A percentile compares a stretch with the other conserved stretches of the same genome.
phyloP scores from a whole-genome alignment of 2,329 filamentous ascomycete species.

The Pochonia chlamydosporia region DNA sequence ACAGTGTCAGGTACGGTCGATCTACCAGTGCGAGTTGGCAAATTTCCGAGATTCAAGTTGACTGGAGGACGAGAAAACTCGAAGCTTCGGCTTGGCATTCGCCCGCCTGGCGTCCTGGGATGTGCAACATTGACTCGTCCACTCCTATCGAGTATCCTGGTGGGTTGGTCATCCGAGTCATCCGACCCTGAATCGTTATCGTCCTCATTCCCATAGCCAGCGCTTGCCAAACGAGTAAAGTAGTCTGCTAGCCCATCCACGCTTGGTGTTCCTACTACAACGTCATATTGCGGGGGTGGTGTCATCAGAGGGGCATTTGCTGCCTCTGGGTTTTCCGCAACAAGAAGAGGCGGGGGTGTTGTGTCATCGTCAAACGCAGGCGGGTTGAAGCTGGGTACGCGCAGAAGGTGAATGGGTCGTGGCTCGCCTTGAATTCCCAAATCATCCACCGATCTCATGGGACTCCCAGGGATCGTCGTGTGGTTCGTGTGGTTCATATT shows the following conservation, averaged over 20 bases:
- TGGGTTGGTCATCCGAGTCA: slow-evolving; percentile 36
- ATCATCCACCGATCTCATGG: slow-evolving; percentile 7
- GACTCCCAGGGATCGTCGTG: slow-evolving; percentile 14
- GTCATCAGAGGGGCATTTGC: slow-evolving; percentile 48
- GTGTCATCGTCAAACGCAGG: slow-evolving; percentile 77
- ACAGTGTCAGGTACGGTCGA: not conserved
- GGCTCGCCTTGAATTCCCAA: slow-evolving; percentile 25
- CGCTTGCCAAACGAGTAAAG: slow-evolving; percentile 72
- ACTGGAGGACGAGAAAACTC: slow-evolving; percentile 41
- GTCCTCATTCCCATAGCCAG: slow-evolving; percentile 42
- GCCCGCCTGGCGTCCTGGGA: slow-evolving; percentile 47
- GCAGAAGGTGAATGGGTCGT: slow-evolving; percentile 78
- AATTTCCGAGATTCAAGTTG: slow-evolving; percentile 5
- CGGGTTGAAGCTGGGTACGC: slow-evolving; percentile 80
- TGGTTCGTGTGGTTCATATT: slow-evolving; percentile 24
- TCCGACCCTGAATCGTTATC: slow-evolving; percentile 33
- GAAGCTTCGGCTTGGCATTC: slow-evolving; percentile 50
- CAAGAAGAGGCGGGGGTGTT: slow-evolving; percentile 27
- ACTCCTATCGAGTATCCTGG: slow-evolving; percentile 42
- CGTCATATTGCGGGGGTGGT: slow-evolving; percentile 79
- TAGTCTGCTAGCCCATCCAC: slow-evolving; percentile 76
- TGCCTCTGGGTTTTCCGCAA: slow-evolving; percentile 15
- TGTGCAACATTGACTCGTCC: slow-evolving; percentile 54
- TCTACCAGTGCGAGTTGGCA: not conserved
- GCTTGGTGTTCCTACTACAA: slow-evolving; percentile 64